Evolutionary conservation across 2,329 filamentous ascomycete species (phyloP).

Genomic region (Paecilomyces variotii): DNA sequence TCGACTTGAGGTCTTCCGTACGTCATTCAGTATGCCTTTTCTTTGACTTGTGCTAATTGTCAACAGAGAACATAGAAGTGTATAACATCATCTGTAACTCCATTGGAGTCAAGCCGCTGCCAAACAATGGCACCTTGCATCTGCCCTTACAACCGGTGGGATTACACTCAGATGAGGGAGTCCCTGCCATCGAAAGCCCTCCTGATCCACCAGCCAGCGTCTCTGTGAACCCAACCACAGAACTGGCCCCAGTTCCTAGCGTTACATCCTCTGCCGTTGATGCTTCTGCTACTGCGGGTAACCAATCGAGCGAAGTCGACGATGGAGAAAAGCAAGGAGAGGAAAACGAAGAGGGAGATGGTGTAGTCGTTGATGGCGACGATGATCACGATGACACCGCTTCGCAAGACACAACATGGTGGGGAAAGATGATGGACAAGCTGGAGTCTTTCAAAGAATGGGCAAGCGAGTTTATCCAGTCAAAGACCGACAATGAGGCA

Average conservation of each 20-base stretch:
- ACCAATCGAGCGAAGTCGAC: slow-evolving; percentile 5
- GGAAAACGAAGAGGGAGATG: slow-evolving; percentile 9
- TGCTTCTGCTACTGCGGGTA: slow-evolving; percentile 2
- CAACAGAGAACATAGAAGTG: slow-evolving; percentile 78
- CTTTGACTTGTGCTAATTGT: not conserved
- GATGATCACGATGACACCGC: slow-evolving; percentile 8
- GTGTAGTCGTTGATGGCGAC: slow-evolving; percentile 11
- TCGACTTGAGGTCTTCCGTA: slow-evolving; percentile 72
- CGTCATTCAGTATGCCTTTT: slow-evolving; percentile 32
- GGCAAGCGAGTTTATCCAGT: slow-evolving; percentile 23
- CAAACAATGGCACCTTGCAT: slow-evolving; percentile 79
- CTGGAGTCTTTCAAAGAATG: slow-evolving; percentile 29
- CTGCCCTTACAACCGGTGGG: slow-evolving; percentile 39
- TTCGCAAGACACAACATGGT: slow-evolving; percentile 16
- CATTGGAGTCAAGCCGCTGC: slow-evolving; percentile 60
- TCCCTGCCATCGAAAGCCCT: slow-evolving; percentile 22
- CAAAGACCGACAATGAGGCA: slow-evolving; percentile 20
- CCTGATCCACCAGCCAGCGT: slow-evolving; percentile 22
- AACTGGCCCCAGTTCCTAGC: not conserved
- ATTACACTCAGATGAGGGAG: slow-evolving; percentile 34
- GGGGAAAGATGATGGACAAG: slow-evolving; percentile 25
- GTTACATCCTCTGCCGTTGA: not conserved
- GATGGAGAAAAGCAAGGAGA: not conserved
- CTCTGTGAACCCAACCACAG: not conserved
- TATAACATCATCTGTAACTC: slow-evolving; percentile 94